Conservation (phyloP, 345 rosid species). For the Syzygium grande region DNA sequence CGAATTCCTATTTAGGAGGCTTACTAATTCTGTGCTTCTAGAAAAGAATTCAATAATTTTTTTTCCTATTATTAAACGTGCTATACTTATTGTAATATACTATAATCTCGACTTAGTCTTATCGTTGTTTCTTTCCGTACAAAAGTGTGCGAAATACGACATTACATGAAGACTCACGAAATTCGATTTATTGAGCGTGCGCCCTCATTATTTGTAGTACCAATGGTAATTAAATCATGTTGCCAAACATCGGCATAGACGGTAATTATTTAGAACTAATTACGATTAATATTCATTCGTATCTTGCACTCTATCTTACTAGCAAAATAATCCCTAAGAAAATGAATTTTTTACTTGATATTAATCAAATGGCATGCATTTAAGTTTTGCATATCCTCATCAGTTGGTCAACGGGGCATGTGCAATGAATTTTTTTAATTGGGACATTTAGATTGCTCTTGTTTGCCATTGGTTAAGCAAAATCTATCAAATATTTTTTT, state of each 20-base stretch:
- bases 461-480: no score
- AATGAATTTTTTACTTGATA: not conserved
- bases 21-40: not conserved
- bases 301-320: no score
- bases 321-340: not conserved
- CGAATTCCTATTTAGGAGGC: not conserved
- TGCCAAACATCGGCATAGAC: not conserved
- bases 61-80: not conserved
- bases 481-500: no score
- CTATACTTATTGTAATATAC: not conserved
- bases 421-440: not conserved
- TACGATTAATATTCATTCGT: no score
- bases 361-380: not conserved
- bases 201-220: no score
- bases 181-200: not conserved
- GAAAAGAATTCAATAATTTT: not conserved
- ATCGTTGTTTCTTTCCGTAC: rapidly evolving
- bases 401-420: not conserved
- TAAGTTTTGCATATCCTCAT: not conserved
- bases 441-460: no score
- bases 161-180: not conserved
- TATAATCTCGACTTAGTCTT: not conserved
- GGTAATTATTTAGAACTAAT: no score
- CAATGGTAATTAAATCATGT: not conserved
- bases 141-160: not conserved